Evolutionary conservation across 2,329 filamentous ascomycete species (phyloP), one percentile per base, ranked within the genome.

Genomic region (Alternaria atra): DNA sequence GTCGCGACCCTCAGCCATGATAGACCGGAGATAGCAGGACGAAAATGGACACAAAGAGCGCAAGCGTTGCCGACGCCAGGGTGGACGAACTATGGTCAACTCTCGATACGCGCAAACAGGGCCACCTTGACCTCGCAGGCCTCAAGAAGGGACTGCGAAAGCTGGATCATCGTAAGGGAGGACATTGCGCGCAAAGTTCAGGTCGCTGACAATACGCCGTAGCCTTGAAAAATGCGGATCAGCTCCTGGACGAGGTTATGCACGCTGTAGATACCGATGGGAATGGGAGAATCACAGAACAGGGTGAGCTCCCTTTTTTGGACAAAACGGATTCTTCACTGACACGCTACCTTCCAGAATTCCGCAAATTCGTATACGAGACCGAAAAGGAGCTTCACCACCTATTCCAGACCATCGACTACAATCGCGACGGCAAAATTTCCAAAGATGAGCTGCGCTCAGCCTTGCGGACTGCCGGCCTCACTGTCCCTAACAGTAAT

Each of bases 211-310:
- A 71, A 64, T 59, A 65, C 25, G 66, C 61, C 67, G 67, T 71
- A 90, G 88, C 90, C 65, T 81, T 99, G 74, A 97, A 97, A 83
- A 95, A 97, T 84, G 95, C 95, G 76, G 91, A 97, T 79, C 84
- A 87, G 37, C 88, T 98, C 84, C 85, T 99, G 64, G 86, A 88
- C 74, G 89, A 91, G 73, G 91, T 98, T 59, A 86, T 97, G 76
- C 85, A 86, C 66, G 87, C 90, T 63, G 93, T 97, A 65, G 95
- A 99, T 76, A 91, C 89, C 59, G 93, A 94, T 75, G 88, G 89
- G 27, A 93, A 98, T 79, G 93, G 94, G 66, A 90, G 89, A 73
- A 98, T 99, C 71, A 91, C 96, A 80, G 97, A 92, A 77, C 87
- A 93, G 81, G 93, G 93, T 95, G 48, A 72, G 79, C 65, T 13